Percentiles rank a stretch among this genome's conserved stretches.
These are phyloP conservation scores for Talaromyces wortmannii DNA, from an alignment of 495 filamentous ascomycete species.

Conservation along the genomic window DNA sequence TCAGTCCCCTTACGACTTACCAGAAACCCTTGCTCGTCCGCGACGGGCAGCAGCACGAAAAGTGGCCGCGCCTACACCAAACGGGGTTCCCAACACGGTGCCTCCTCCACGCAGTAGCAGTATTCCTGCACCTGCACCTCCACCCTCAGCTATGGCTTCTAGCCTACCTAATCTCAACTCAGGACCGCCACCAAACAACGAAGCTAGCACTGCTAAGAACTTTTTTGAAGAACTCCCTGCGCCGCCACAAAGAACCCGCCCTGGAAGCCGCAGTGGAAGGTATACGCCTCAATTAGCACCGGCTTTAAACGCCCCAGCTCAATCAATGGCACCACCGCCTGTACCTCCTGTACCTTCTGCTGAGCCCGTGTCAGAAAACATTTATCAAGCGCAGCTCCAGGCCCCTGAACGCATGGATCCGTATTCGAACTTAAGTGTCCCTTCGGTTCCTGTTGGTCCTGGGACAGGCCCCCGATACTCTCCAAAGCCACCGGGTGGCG, in stretches of 20 bases:
- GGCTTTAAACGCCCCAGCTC: conserved; percentile 7
- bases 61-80: conserved; percentile 18
- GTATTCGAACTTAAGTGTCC: conserved; percentile 40
- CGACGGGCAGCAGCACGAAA: conserved; percentile 44
- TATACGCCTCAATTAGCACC: conserved; percentile 42
- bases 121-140: conserved; percentile 25
- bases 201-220: conserved; percentile 30
- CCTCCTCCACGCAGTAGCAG: conserved; percentile 55
- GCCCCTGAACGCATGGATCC: conserved; percentile 56
- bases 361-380: conserved; percentile 38
- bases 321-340: conserved; percentile 17
- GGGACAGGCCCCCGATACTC: conserved; percentile 31
- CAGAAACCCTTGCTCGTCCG: conserved; percentile 74
- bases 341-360: conserved; percentile 18
- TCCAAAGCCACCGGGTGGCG: conserved; percentile 26
- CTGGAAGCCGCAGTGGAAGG: conserved; percentile 33
- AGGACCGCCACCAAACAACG: conserved; percentile 12
- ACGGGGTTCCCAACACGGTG: conserved; percentile 20
- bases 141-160: conserved; percentile 24
- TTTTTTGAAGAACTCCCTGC: conserved; percentile 91
- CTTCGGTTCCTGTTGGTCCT: conserved; percentile 31
- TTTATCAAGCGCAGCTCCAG: conserved; percentile 31
- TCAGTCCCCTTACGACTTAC: conserved; percentile 88
- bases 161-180: conserved; percentile 12
- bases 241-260: conserved; percentile 44